These are phyloP conservation scores for Entoloma clypeatum DNA, from an alignment of 1,284 basidiomycete species.

Conservation along the genomic window DNA sequence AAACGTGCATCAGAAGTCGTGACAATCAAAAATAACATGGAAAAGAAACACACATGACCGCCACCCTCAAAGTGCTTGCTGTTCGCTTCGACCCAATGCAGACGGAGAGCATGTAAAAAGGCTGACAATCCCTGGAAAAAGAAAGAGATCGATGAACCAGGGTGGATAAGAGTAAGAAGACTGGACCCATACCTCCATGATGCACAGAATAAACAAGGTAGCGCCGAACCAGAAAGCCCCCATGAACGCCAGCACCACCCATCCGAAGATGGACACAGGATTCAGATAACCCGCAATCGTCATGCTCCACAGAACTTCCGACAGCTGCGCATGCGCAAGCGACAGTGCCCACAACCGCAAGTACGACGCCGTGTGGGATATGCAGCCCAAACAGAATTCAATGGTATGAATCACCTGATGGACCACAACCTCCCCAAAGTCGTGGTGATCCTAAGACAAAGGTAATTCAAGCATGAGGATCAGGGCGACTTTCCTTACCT, in stretches of 20 bases:
- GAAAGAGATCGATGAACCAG: slow-evolving; percentile 11
- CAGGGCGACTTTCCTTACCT: slow-evolving; percentile 43
- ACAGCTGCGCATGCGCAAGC: slow-evolving; percentile 95
- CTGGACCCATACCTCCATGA: slow-evolving; percentile 79
- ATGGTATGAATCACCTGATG: slow-evolving; percentile 98
- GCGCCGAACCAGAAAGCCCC: slow-evolving; percentile 79
- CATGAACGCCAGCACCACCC: slow-evolving; percentile 61
- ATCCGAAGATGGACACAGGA: slow-evolving; percentile 52
- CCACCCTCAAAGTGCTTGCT: slow-evolving; percentile 95
- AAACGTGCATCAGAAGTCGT: too few relatives aligned
- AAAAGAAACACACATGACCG: slow-evolving; percentile 67
- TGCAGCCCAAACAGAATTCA: slow-evolving; percentile 97
- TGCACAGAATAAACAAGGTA: slow-evolving; percentile 78
- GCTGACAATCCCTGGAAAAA: slow-evolving; percentile 77
- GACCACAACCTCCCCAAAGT: slow-evolving; percentile 93
- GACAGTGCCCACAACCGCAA: slow-evolving; percentile 98
- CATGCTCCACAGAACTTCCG: slow-evolving; percentile 92
- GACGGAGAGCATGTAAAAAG: slow-evolving; percentile 92
- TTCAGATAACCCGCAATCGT: slow-evolving; percentile 63
- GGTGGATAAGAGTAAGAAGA: slow-evolving; percentile 7
- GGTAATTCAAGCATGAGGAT: slow-evolving; percentile 9
- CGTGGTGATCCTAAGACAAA: slow-evolving; percentile 62
- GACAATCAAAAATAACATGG: too few relatives aligned
- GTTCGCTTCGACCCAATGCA: slow-evolving; percentile 98
- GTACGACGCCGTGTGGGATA: slow-evolving; percentile 99